Percentiles rank a stretch among this genome's conserved stretches.
Evolutionary conservation across 106 monocot genomes (phyloP).

Genomic region (Dendrobium catenatum): DNA sequence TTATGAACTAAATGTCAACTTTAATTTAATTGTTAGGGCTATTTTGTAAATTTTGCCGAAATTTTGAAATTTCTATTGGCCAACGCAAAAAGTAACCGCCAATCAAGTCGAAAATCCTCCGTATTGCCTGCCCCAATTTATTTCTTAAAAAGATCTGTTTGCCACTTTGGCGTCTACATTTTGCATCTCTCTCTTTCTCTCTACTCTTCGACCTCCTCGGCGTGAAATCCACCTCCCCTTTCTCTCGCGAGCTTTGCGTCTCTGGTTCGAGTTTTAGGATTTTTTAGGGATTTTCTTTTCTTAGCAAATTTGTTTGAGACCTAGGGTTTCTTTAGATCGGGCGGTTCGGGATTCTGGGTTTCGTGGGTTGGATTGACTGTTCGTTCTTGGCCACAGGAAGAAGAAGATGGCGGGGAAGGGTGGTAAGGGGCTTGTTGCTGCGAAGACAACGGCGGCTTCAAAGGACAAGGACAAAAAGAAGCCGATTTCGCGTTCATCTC

Average conservation of each 20-base stretch:
- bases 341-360: not conserved
- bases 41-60: not conserved
- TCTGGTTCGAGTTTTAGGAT: not conserved
- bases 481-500: slow-evolving; percentile 53
- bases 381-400: not conserved
- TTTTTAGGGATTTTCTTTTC: not conserved
- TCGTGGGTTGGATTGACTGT: not conserved
- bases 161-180: not conserved
- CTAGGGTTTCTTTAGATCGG: not conserved
- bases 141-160: not conserved
- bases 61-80: not conserved
- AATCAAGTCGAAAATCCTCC: not conserved
- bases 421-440: slow-evolving; percentile 49
- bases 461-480: slow-evolving; percentile 63
- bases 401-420: slow-evolving; percentile 49
- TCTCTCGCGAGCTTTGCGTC: not conserved
- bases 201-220: not conserved
- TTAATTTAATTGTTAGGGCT: not conserved
- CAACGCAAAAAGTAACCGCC: not conserved
- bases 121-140: not conserved
- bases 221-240: not conserved
- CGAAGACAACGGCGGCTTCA: slow-evolving; percentile 34
- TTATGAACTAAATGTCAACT: too few relatives aligned
- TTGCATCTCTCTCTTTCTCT: not conserved
- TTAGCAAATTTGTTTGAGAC: not conserved